phyloP scores from a whole-genome alignment of 2,329 filamentous ascomycete species.

The Metarhizium guizhouense region DNA sequence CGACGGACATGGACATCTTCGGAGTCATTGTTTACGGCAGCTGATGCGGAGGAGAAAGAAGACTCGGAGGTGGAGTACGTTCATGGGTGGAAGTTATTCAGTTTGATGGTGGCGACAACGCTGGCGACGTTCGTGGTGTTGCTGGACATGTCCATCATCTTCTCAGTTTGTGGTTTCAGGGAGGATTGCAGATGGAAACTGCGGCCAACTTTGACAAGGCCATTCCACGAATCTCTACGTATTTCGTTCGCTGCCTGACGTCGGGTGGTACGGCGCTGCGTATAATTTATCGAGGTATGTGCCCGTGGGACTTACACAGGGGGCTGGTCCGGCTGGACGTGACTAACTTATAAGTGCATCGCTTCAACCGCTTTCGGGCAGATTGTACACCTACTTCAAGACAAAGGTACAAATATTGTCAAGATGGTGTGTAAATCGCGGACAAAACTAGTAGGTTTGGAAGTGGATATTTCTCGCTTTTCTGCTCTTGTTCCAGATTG shows the following conservation, averaged over 20 bases:
- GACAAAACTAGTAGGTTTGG: too few species aligned
- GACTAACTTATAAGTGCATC: too few species aligned
- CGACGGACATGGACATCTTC: too few species aligned
- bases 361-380: too few species aligned
- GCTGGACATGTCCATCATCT: conserved; percentile 43
- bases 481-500: too few species aligned
- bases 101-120: conserved; percentile 28
- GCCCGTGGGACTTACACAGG: too few species aligned
- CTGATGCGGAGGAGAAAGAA: not conserved
- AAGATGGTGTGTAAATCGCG: too few species aligned
- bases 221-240: conserved; percentile 15
- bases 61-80: conserved; percentile 11
- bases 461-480: too few species aligned
- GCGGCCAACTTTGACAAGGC: not conserved
- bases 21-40: not conserved
- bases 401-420: too few species aligned
- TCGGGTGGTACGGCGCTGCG: conserved; percentile 35
- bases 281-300: conserved; percentile 19
- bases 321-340: too few species aligned
- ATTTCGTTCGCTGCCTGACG: conserved; percentile 27
- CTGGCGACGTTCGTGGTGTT: conserved; percentile 36
- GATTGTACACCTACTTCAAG: too few species aligned
- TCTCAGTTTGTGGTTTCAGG: conserved; percentile 22
- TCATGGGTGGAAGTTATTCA: conserved; percentile 21
- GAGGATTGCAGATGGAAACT: not conserved